Evolutionary conservation across 495 filamentous ascomycete genomes (phyloP), one percentile per base, ranked within the genome.

Genomic region (Neurospora sp.): DNA sequence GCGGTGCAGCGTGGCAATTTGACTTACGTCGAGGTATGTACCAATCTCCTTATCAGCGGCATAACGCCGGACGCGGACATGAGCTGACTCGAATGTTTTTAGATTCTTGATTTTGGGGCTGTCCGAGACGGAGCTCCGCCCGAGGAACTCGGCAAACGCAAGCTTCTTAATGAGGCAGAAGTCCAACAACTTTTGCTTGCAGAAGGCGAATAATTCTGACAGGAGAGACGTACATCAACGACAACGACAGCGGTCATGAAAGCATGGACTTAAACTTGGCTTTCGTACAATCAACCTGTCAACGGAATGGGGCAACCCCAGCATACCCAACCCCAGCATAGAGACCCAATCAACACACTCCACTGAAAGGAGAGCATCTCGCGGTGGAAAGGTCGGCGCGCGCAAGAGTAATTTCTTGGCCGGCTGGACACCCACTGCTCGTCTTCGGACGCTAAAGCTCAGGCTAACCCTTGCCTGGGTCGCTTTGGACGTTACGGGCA

Each of bases 101-200:
- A 94, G 93, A 92, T 95, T 74, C 90, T 95, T 72, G 93, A 96
- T 79, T 99, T 99, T 79, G 96, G 96, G 70, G 95, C 96, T 70
- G 89, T 90, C 49, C 89, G 96, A 70, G 93, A 95, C 75, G 93
- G 93, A 62, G 86, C 92, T 49, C 88, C 93, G 6, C 87, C 89
- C 11, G 89, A 91, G 75, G 88, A 93, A 74, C 90, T 94, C 11
- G 94, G 95, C 37, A 88, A 88, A 73, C 90, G 96, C 46, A 93
- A 95, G 49, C 87, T 96, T 2, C 90, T 97, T 42, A 93, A 97
- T 77, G 81, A 84, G 46, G 76, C 82, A 18, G 88, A 89, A 74
- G 86, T 86, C 3, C 85, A 87, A 71, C 80, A 80, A 23, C 78
- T 66, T 4, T 18, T 85, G 27, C 79, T 84, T 14, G 83, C 84